phyloP scores from a whole-genome alignment of 305 asterid genomes.

The Fraxinus sp. region DNA sequence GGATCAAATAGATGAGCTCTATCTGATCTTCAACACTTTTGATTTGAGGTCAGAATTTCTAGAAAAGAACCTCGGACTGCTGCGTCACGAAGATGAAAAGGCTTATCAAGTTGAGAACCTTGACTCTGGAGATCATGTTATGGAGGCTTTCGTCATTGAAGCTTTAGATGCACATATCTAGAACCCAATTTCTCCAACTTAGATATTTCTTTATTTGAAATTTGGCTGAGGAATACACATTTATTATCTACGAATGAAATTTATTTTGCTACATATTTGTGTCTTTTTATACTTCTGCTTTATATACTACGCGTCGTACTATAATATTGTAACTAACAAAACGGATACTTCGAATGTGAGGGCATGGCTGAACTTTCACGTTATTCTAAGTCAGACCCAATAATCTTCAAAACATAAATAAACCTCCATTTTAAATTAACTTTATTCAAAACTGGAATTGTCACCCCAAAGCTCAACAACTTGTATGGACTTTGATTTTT shows the following conservation, averaged over 20 bases:
- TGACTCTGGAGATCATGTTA: neutral
- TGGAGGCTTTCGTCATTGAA: neutral
- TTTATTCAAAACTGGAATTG: neutral
- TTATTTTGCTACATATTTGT: neutral
- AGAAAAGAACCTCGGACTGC: neutral
- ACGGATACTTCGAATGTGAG: neutral
- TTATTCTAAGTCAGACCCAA: neutral
- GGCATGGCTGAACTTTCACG: neutral
- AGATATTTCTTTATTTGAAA: too few species aligned
- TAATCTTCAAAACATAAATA: neutral
- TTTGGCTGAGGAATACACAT: neutral
- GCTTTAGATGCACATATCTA: too few species aligned
- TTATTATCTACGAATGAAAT: neutral
- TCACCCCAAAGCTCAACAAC: neutral
- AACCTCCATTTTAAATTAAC: neutral
- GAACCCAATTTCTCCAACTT: too few species aligned
- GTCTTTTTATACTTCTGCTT: neutral
- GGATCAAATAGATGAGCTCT: neutral
- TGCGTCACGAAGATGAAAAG: neutral
- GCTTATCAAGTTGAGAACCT: neutral
- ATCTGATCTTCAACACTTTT: neutral
- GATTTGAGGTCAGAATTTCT: neutral
- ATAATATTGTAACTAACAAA: neutral
- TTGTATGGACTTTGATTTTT: neutral
- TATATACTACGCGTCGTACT: neutral